Evolutionary conservation across 768 basidiomycete genomes (phyloP).

Genomic region (Tricholoma furcatifolium): DNA sequence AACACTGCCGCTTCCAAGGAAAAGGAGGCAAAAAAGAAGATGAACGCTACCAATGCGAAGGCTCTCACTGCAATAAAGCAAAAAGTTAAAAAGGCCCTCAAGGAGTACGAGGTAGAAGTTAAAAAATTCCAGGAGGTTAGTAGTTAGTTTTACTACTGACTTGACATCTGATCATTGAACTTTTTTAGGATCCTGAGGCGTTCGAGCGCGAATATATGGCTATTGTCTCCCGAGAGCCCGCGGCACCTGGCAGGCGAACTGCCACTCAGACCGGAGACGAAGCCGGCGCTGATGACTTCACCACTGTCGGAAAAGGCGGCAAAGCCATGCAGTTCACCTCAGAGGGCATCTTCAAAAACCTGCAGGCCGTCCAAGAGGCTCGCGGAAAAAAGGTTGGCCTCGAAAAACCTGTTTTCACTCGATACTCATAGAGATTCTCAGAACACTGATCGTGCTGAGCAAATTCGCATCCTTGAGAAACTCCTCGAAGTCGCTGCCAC

Average conservation of each 20-base stretch:
- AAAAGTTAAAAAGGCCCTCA: conserved; percentile 87
- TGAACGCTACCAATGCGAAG: conserved; percentile 91
- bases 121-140: conserved; percentile 77
- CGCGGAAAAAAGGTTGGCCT: conserved; percentile 89
- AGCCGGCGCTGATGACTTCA: conserved; percentile 72
- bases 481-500: conserved; percentile 84
- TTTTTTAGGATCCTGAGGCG: conserved; percentile 76
- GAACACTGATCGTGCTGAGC: conserved; percentile 96
- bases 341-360: conserved; percentile 87
- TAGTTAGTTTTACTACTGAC: not conserved
- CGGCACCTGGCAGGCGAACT: conserved; percentile 36
- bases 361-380: conserved; percentile 89
- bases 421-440: conserved; percentile 26
- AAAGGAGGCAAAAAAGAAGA: conserved; percentile 93
- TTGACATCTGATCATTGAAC: not conserved
- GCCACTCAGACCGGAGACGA: conserved; percentile 34
- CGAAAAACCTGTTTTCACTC: not conserved
- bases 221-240: conserved; percentile 45
- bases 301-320: conserved; percentile 89
- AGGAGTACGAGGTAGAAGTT: conserved; percentile 84
- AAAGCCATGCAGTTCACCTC: conserved; percentile 79
- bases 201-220: conserved; percentile 77
- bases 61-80: conserved; percentile 98
- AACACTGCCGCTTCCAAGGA: conserved; percentile 76
- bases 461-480: conserved; percentile 88